Evolutionary conservation across 192 early-diverging fungal genomes (phyloP).

Genomic region (Funneliformis mosseae): DNA sequence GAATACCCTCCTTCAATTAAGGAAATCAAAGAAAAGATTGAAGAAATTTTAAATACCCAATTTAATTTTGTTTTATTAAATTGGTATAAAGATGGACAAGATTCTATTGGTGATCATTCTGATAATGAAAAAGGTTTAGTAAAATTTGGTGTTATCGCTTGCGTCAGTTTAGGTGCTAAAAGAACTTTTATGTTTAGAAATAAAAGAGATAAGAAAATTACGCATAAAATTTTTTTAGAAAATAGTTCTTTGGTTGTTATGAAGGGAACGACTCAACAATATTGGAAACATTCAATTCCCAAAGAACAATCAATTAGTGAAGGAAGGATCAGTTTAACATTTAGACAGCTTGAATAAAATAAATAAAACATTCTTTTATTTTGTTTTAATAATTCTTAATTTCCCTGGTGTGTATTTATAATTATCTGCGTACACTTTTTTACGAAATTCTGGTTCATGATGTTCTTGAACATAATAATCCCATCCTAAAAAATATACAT

Average conservation of each 20-base stretch:
- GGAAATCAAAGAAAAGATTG: conserved; percentile 19
- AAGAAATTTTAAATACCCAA: conserved; percentile 8
- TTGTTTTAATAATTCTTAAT: conserved; percentile 82
- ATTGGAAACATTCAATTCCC: conserved; percentile 30
- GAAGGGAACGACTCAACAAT: conserved; percentile 28
- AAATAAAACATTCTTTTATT: conserved; percentile 51
- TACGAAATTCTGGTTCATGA: conserved; percentile 73
- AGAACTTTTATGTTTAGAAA: conserved; percentile 27
- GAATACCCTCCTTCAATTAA: conserved; percentile 12
- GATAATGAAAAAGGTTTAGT: conserved; percentile 23
- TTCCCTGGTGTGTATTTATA: conserved; percentile 83
- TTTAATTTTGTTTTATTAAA: conserved; percentile 35
- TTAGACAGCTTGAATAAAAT: conserved; percentile 19
- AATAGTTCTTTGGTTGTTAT: conserved; percentile 27
- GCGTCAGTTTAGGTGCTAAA: conserved; percentile 27
- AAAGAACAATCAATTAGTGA: conserved; percentile 13
- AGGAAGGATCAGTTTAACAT: conserved; percentile 25
- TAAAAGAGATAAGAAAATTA: conserved; percentile 16
- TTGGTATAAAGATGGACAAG: conserved; percentile 29
- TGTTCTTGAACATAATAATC: conserved; percentile 91
- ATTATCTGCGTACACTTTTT: conserved; percentile 91
- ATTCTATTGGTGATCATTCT: conserved; percentile 29
- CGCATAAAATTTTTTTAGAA: background rate
- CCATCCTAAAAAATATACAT: too few relatives aligned
- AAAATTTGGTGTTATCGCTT: conserved; percentile 3